phyloP scores from a whole-genome alignment of 768 basidiomycete genomes.

The Suillus subaureus region DNA sequence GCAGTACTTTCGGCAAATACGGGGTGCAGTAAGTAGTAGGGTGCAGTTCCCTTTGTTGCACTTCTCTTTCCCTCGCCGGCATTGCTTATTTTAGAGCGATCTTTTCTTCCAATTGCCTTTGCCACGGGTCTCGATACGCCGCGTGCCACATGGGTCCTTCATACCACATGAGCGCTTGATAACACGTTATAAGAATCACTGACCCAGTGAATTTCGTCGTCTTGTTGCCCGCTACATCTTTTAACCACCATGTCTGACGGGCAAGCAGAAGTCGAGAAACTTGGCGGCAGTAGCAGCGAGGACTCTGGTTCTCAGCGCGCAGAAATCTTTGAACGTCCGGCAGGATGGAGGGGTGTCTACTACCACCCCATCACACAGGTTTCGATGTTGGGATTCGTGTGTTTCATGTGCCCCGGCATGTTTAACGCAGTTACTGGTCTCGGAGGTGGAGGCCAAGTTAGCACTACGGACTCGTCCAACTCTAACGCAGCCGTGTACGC shows the following conservation, averaged over 20 bases:
- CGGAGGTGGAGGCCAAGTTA: slow-evolving; percentile 78
- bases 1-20: not conserved
- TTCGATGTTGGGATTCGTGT: slow-evolving; percentile 63
- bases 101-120: slow-evolving; percentile 42
- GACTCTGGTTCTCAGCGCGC: slow-evolving; percentile 29
- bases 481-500: slow-evolving; percentile 68
- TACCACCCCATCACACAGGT: slow-evolving; percentile 50
- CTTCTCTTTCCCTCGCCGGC: slow-evolving; percentile 51
- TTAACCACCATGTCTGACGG: slow-evolving; percentile 23
- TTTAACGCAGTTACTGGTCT: slow-evolving; percentile 82
- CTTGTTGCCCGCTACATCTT: not conserved
- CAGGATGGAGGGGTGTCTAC: slow-evolving; percentile 56
- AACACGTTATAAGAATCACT: slow-evolving; percentile 5
- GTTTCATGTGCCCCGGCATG: slow-evolving; percentile 63
- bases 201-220: not conserved
- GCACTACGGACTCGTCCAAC: slow-evolving; percentile 64
- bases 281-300: slow-evolving; percentile 29
- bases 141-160: slow-evolving; percentile 53
- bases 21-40: not conserved
- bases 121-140: slow-evolving; percentile 75
- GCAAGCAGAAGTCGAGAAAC: slow-evolving; percentile 19
- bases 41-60: not conserved
- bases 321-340: slow-evolving; percentile 47
- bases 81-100: slow-evolving; percentile 33
- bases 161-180: slow-evolving; percentile 7